Conservation (phyloP, 768 basidiomycete species). For the Boletales sp. region DNA sequence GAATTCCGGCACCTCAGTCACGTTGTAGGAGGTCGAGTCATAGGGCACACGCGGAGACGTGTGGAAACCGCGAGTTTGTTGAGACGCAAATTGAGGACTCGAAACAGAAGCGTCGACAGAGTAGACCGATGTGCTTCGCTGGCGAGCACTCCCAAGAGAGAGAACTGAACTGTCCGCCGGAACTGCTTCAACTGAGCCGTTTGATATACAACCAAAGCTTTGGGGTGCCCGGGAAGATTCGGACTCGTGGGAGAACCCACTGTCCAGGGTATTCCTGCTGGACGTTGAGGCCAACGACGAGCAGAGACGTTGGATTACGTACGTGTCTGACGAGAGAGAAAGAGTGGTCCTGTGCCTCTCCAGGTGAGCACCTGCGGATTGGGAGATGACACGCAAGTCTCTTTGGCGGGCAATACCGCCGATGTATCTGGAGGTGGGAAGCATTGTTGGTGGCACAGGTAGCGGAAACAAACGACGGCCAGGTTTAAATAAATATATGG, state of each 20-base stretch:
- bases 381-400: slow-evolving; percentile 34
- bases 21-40: slow-evolving; percentile 27
- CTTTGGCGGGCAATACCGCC: slow-evolving; percentile 38
- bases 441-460: slow-evolving; percentile 9
- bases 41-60: slow-evolving; percentile 13
- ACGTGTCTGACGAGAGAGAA: slow-evolving; percentile 31
- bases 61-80: slow-evolving; percentile 24
- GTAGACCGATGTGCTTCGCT: not conserved
- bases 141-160: not conserved
- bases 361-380: slow-evolving; percentile 35
- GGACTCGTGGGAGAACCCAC: too few relatives aligned
- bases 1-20: slow-evolving; percentile 23
- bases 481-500: slow-evolving; percentile 6
- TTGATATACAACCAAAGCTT: too few relatives aligned
- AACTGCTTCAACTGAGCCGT: too few relatives aligned
- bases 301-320: slow-evolving; percentile 36
- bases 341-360: slow-evolving; percentile 26
- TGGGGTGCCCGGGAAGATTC: too few relatives aligned
- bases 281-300: slow-evolving; percentile 29
- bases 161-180: too few relatives aligned
- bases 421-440: slow-evolving; percentile 30
- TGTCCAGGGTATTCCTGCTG: slow-evolving; percentile 17
- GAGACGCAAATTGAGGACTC: not conserved
- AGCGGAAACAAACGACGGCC: not conserved
- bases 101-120: not conserved